Conservation (phyloP, 2,329 filamentous ascomycete species). For the Talaromyces sp. region DNA sequence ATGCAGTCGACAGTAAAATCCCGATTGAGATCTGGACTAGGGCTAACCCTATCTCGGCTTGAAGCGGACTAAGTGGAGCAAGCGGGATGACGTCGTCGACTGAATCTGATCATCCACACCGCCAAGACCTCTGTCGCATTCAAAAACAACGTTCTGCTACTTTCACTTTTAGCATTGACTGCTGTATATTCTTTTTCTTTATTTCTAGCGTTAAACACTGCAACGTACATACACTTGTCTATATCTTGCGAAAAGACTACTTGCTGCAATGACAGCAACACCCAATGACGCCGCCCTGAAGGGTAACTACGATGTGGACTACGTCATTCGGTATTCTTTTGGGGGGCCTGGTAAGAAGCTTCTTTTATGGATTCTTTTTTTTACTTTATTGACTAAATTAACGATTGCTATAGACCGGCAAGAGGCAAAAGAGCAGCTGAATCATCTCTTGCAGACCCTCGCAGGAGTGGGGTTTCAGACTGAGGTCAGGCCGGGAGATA, state of each 20-base stretch:
- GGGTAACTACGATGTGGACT: slow-evolving; percentile 72
- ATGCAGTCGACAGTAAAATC: neutral
- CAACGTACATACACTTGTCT: too few species aligned
- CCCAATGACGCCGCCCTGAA: slow-evolving; percentile 27
- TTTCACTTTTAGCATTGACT: neutral
- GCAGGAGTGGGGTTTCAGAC: slow-evolving; percentile 74
- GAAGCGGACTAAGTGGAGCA: neutral
- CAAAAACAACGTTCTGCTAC: neutral
- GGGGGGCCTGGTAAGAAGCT: slow-evolving; percentile 55
- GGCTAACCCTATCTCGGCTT: neutral
- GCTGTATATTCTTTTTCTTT: neutral
- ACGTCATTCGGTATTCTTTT: slow-evolving; percentile 77
- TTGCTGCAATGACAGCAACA: slow-evolving; percentile 26
- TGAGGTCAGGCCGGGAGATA: slow-evolving; percentile 77
- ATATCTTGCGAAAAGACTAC: neutral
- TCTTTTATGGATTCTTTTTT: neutral
- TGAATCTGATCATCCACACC: neutral
- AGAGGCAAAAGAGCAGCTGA: slow-evolving; percentile 69
- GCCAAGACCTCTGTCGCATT: neutral
- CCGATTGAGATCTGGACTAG: neutral
- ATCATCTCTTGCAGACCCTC: slow-evolving; percentile 70
- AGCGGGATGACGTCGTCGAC: slow-evolving; percentile 3
- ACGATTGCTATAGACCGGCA: slow-evolving; percentile 51
- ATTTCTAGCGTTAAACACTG: neutral
- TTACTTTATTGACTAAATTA: neutral